Conservation (phyloP, 257 asterid genomes). For the Jaltomata sinuosa region DNA sequence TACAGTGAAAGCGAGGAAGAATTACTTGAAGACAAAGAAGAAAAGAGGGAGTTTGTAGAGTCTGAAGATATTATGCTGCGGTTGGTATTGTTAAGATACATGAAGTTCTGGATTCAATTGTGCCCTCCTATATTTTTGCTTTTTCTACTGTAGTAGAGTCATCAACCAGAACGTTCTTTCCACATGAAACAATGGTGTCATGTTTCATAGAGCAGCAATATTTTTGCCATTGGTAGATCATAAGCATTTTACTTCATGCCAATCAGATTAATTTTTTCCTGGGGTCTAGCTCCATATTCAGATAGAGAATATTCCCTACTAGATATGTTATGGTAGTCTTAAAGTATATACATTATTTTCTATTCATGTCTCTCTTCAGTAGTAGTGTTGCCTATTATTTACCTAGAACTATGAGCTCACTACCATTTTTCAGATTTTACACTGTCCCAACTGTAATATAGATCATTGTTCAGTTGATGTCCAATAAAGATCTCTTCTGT, state of each 20-base stretch:
- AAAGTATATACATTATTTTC: background rate
- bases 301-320: background rate
- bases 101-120: background rate
- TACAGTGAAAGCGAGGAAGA: constrained; percentile 98
- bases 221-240: background rate
- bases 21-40: constrained; percentile 64
- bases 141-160: background rate
- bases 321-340: background rate
- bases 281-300: background rate
- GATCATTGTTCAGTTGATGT: background rate
- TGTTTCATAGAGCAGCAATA: background rate
- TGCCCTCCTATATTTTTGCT: background rate
- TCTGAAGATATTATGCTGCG: constrained; percentile 86
- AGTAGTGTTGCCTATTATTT: background rate
- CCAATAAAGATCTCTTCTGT: background rate
- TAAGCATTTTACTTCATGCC: background rate
- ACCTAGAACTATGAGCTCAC: background rate
- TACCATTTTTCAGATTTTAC: background rate
- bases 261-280: background rate
- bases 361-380: background rate
- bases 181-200: background rate
- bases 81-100: constrained; percentile 33
- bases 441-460: background rate
- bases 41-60: constrained; percentile 70
- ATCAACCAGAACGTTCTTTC: background rate